Percentiles rank a stretch among this genome's conserved stretches.
Evolutionary conservation across 2,329 filamentous ascomycete species (phyloP).

Genomic region (Neofusicoccum sp.): DNA sequence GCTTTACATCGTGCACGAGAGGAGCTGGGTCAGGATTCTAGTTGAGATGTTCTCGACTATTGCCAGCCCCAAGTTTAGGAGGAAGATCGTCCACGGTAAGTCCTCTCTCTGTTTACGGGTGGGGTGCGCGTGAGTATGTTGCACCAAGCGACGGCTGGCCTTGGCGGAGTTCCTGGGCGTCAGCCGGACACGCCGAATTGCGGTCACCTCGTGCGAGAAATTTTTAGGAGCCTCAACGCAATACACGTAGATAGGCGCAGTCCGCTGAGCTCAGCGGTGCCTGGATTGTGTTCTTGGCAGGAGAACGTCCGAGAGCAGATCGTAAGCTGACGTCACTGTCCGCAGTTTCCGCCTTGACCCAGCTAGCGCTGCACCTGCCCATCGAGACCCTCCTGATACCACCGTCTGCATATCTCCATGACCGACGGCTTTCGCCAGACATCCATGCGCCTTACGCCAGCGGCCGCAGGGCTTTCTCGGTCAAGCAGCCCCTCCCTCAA

Average conservation of each 20-base stretch:
- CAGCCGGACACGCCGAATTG: neutral
- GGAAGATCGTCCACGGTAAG: conserved; percentile 56
- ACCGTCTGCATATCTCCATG: conserved; percentile 54
- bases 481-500: conserved; percentile 48
- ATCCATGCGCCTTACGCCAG: conserved; percentile 49
- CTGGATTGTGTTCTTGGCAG: neutral
- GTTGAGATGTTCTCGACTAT: conserved; percentile 57
- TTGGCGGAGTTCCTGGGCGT: neutral
- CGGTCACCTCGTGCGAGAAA: neutral
- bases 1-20: conserved; percentile 58
- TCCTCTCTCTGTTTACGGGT: neutral
- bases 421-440: conserved; percentile 49
- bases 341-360: conserved; percentile 49
- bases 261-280: conserved; percentile 7
- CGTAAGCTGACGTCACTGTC: neutral
- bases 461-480: conserved; percentile 47
- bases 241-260: neutral
- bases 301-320: neutral
- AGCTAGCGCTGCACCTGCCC: conserved; percentile 50
- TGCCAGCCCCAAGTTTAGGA: conserved; percentile 56
- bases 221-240: neutral
- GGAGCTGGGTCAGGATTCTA: conserved; percentile 56
- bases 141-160: neutral
- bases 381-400: conserved; percentile 55
- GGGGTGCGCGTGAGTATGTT: neutral